phyloP scores from a whole-genome alignment of 108 stramenopile species.

The Hondaea fermentalgiana region DNA sequence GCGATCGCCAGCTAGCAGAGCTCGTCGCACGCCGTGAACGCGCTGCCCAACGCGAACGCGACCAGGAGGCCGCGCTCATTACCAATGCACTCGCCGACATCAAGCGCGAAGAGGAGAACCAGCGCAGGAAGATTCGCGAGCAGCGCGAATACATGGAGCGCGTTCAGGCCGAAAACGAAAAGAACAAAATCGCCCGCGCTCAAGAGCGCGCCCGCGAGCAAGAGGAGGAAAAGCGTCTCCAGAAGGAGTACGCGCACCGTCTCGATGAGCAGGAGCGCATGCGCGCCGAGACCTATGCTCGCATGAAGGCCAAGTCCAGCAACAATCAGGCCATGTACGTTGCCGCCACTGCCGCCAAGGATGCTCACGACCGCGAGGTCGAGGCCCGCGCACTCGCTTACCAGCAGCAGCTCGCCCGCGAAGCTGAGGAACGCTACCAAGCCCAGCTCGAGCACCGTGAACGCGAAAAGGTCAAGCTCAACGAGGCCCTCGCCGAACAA shows the following conservation, averaged over 20 bases:
- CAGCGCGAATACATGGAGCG: conserved; percentile 2
- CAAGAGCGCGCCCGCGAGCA: neutral
- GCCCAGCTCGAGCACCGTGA: neutral
- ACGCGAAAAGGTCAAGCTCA: neutral
- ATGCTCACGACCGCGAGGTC: neutral
- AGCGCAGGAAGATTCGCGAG: neutral
- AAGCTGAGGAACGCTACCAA: neutral
- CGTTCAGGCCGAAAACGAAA: neutral
- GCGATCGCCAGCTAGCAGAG: neutral
- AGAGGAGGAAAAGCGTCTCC: conserved; percentile 1
- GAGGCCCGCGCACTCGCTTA: neutral
- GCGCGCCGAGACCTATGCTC: neutral
- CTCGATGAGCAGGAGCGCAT: conserved; percentile 18
- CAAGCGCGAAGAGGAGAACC: neutral
- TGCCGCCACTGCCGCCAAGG: neutral
- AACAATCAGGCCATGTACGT: conserved; percentile 1
- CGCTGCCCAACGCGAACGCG: neutral
- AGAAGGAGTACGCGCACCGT: neutral
- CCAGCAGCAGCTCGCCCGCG: neutral
- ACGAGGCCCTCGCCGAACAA: conserved; percentile 7
- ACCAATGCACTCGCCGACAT: neutral
- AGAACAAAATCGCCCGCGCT: neutral
- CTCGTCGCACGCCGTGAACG: neutral
- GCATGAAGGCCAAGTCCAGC: conserved; percentile 14
- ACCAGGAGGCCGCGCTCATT: neutral